Percentiles rank a stretch among this genome's conserved stretches.
Evolutionary conservation across 257 asterid genomes (phyloP).

Genomic region (Fraxinus cuspidata): DNA sequence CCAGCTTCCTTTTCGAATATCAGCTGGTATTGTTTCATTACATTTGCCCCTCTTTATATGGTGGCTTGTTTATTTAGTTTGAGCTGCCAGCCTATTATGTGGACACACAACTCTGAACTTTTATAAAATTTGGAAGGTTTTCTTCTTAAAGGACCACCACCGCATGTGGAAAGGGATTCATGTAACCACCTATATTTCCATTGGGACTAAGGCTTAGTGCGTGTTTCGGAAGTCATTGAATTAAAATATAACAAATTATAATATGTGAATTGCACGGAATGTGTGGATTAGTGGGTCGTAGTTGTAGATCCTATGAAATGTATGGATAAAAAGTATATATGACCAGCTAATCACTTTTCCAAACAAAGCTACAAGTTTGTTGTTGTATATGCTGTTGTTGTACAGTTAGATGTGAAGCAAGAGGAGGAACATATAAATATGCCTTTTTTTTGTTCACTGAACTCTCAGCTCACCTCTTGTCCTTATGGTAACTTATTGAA

Average conservation of each 20-base stretch:
- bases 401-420: conserved; percentile 14
- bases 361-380: no score
- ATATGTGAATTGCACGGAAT: no score
- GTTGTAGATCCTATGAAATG: no score
- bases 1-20: conserved; percentile 81
- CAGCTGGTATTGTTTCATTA: conserved; percentile 61
- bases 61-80: conserved; percentile 2
- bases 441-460: neutral
- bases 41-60: conserved; percentile 1
- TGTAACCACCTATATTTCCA: neutral
- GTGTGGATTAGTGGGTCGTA: no score
- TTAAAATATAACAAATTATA: no score
- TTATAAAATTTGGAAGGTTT: no score
- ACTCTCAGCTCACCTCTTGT: conserved; percentile 20
- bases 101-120: conserved; percentile 11
- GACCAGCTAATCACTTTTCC: no score
- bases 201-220: neutral
- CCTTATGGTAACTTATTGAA: neutral
- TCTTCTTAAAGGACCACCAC: no score
- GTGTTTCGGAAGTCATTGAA: no score
- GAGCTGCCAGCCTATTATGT: conserved; percentile 2
- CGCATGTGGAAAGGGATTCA: neutral
- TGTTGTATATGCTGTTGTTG: neutral
- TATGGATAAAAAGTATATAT: no score
- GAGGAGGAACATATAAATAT: neutral